phyloP scores from a whole-genome alignment of 2,329 filamentous ascomycete species.

The Fusarium burgessii region DNA sequence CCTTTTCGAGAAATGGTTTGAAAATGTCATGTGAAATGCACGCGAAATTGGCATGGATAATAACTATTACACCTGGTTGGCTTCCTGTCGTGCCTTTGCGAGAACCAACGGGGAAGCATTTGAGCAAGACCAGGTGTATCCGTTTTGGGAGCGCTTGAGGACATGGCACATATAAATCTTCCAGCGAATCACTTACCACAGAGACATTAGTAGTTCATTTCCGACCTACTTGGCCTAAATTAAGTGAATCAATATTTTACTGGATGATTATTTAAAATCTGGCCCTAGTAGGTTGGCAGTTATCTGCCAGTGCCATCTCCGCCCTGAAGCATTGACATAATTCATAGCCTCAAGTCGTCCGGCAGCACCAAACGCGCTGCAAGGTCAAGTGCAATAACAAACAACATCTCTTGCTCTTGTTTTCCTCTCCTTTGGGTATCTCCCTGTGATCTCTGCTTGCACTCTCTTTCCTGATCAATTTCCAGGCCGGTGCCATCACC shows the following conservation, averaged over 20 bases:
- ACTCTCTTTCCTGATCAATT: no score
- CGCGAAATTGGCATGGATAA: neutral
- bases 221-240: no score
- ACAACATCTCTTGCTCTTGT: rapidly evolving
- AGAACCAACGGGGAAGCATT: neutral
- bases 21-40: neutral
- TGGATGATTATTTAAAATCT: no score
- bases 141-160: neutral
- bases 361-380: neutral
- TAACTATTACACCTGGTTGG: conserved; percentile 3
- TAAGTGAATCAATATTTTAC: no score
- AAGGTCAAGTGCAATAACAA: no score
- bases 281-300: no score
- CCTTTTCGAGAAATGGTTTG: neutral
- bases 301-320: neutral
- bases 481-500: no score
- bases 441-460: neutral
- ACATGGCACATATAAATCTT: neutral
- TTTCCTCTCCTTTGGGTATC: neutral
- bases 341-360: neutral
- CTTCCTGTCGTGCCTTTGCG: neutral
- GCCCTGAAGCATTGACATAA: rapidly evolving
- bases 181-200: no score
- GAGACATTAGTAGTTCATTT: no score
- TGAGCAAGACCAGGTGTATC: neutral